Evolutionary conservation across 371 early-diverging fungal genomes (phyloP).

Genomic region (Mortierella sp.): DNA sequence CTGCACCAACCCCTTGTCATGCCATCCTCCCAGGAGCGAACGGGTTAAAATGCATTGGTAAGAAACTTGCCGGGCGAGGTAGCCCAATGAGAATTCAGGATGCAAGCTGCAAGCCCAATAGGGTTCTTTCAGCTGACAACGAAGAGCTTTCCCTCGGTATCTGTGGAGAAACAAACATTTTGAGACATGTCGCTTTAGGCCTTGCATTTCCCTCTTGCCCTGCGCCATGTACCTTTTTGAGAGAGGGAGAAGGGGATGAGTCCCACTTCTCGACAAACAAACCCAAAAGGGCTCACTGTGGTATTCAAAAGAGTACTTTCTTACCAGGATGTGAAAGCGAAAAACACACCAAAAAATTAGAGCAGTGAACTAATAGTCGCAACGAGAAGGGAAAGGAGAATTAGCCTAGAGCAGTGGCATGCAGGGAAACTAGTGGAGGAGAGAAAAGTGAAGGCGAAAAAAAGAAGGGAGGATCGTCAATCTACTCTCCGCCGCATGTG

Average conservation of each 20-base stretch:
- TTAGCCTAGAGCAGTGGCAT: not conserved
- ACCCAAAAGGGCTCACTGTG: not conserved
- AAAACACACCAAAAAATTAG: not conserved
- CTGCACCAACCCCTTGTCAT: not conserved
- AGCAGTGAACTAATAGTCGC: not conserved
- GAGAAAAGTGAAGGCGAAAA: not conserved
- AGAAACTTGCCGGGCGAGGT: conserved; percentile 34
- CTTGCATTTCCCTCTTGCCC: not conserved
- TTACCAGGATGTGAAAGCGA: not conserved
- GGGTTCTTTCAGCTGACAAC: not conserved
- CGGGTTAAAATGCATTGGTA: conserved; percentile 25
- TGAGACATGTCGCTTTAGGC: not conserved
- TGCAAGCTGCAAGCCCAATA: not conserved
- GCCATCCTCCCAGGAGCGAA: not conserved
- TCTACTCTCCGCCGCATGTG: not conserved
- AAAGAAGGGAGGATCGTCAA: not conserved
- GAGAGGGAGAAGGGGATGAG: not conserved
- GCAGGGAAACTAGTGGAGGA: conserved; percentile 6
- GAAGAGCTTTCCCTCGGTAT: not conserved
- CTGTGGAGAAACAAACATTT: conserved; percentile 1
- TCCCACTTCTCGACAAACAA: not conserved
- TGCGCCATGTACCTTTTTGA: not conserved
- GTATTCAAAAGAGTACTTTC: not conserved
- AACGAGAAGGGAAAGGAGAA: not conserved
- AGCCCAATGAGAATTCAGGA: not conserved